Base-by-base conservation (phyloP, 73 alveolate genomes). In the Breviolum minutum region DNA sequence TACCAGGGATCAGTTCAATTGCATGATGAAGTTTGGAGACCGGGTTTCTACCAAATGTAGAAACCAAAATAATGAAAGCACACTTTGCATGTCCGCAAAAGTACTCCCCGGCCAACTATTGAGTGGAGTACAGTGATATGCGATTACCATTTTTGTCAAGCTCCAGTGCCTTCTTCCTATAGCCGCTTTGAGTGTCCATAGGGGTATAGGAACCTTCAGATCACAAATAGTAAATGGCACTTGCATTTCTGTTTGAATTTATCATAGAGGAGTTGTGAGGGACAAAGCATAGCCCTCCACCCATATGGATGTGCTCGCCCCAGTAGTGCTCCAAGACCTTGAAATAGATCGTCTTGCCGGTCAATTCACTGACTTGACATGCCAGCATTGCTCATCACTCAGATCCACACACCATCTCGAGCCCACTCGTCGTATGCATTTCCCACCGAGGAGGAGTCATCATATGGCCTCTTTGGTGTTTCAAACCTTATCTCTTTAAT, bases 301-400 rank as follows among this genome's bases (percentile, higher is more conserved):
- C 98, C 98, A 93, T 93, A 80, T 93, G 98, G 82, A 93, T 93
- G 98, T 93, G 98, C 90, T 93, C 98, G 26, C 98, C 98, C 98
- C 98, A 93, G 98, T 93, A 93, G 98, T 93, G 98, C 91, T 93
- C 98, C 87, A 93, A 76, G 82, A 93, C 98, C 96, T 88, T 12
- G 71, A 9, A 69, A 19, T 10, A 73, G 12, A 32, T 24, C 10
- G 54, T 40, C 54, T 40, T 40, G 54, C 54, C 0, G n/a, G n/a
- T 22, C 83, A 73, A 73, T 22, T 22, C 77, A 68, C 77, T 14
- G 77, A 68, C 68, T 4, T 76, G 62, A 17, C 30, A 17, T 76
- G 60, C 62, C 20, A 8, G 14, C 29, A 40, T 80, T 6, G 22
- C 92, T 54, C 29, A 22, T 7, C 68, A 24, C 87, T 70, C 54